A percentile compares a stretch with the other conserved stretches of the same genome.
phyloP scores from a whole-genome alignment of 495 filamentous ascomycete species.

The Polyplosphaeria fusca region DNA sequence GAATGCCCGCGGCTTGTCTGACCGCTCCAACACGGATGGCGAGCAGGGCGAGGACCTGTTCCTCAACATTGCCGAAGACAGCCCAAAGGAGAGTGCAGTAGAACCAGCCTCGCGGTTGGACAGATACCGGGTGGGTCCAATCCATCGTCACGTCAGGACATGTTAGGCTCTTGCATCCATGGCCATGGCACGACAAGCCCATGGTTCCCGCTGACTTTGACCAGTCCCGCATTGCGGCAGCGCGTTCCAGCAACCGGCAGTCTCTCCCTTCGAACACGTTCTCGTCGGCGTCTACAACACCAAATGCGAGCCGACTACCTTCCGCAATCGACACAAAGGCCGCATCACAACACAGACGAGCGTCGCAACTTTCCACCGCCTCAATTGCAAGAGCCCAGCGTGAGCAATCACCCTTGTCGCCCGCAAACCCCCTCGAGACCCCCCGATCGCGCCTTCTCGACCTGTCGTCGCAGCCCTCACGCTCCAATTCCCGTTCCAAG shows the following conservation, averaged over 20 bases:
- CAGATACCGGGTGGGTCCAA: constrained; percentile 49
- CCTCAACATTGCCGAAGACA: constrained; percentile 60
- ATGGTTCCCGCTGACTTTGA: too few species aligned
- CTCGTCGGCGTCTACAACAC: constrained; percentile 17
- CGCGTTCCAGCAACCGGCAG: constrained; percentile 28
- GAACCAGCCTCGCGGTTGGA: constrained; percentile 45
- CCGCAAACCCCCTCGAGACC: constrained; percentile 17
- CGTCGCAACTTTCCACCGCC: constrained; percentile 14
- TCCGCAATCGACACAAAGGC: constrained; percentile 23
- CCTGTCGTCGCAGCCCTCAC: constrained; percentile 22
- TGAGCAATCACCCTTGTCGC: constrained; percentile 28
- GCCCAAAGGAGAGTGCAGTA: constrained; percentile 47
- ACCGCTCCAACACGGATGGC: constrained; percentile 5
- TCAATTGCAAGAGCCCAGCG: constrained; percentile 18
- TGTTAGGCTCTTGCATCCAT: too few species aligned
- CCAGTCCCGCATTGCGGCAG: constrained; percentile 36
- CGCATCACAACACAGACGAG: constrained; percentile 3
- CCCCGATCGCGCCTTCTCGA: constrained; percentile 21
- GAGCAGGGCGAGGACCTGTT: constrained; percentile 57
- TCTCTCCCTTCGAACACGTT: constrained; percentile 28
- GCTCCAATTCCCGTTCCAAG: constrained; percentile 11
- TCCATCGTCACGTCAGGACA: too few species aligned
- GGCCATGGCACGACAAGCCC: too few species aligned
- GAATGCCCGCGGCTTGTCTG: neutral
- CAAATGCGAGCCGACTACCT: constrained; percentile 18